Conservation (phyloP, 1,139 yeast species). For the Protomyces lactucae-debilis region DNA sequence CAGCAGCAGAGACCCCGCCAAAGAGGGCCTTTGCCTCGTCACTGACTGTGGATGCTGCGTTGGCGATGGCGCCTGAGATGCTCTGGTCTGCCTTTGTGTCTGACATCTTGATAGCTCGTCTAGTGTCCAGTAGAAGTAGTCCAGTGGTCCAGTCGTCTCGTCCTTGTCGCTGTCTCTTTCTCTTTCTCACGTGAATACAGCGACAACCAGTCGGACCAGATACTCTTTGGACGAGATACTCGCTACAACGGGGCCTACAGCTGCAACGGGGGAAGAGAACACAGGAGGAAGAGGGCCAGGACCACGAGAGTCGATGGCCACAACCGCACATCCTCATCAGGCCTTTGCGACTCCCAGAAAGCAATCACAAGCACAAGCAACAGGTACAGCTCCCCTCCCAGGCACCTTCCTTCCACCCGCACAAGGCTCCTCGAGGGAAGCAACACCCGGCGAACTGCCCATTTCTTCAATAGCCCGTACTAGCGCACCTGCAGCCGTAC, state of each 20-base stretch:
- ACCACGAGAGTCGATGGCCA: neutral
- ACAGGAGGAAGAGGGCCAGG: neutral
- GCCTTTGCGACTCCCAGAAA: neutral
- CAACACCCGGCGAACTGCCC: neutral
- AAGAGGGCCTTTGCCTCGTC: slow-evolving; percentile 25
- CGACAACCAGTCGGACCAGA: too few relatives aligned
- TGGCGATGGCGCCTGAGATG: slow-evolving; percentile 20
- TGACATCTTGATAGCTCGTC: neutral
- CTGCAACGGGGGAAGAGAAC: neutral
- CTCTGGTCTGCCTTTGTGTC: slow-evolving; percentile 16
- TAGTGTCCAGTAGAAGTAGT: too few relatives aligned
- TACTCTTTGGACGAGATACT: too few relatives aligned
- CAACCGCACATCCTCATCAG: neutral
- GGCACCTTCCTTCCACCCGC: neutral
- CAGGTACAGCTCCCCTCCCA: neutral
- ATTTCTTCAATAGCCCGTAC: neutral
- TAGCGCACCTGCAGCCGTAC: neutral
- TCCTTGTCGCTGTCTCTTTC: too few relatives aligned
- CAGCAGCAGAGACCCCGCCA: slow-evolving; percentile 16
- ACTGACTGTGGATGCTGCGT: slow-evolving; percentile 16
- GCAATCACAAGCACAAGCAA: neutral
- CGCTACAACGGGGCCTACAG: too few relatives aligned
- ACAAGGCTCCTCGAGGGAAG: neutral
- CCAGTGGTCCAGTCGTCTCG: too few relatives aligned
- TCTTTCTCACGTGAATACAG: too few relatives aligned